phyloP scores from a whole-genome alignment of 1,284 basidiomycete genomes.

The Heimioporus punctisporus region DNA sequence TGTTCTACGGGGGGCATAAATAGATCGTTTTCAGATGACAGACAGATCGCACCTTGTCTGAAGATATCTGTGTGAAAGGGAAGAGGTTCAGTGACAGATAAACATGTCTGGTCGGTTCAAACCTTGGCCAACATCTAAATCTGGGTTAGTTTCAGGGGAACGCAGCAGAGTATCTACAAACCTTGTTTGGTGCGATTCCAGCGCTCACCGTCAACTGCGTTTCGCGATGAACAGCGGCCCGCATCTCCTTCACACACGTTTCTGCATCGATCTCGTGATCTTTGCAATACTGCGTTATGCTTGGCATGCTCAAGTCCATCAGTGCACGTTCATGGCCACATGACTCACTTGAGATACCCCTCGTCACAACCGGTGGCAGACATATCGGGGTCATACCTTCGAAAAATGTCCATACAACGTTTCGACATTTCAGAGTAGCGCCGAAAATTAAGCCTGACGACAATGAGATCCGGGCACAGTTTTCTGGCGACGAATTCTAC shows the following conservation, averaged over 20 bases:
- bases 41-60: conserved; percentile 67
- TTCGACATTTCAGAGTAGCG: conserved; percentile 76
- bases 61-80: conserved; percentile 76
- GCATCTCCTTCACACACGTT: conserved; percentile 80
- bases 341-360: conserved; percentile 83
- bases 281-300: conserved; percentile 79
- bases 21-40: not conserved
- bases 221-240: conserved; percentile 69
- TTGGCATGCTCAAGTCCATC: conserved; percentile 28
- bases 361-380: conserved; percentile 86
- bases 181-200: conserved; percentile 91
- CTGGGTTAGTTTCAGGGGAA: conserved; percentile 17
- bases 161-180: conserved; percentile 26
- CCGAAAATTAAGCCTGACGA: conserved; percentile 65
- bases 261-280: conserved; percentile 66
- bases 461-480: conserved; percentile 90
- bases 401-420: conserved; percentile 69
- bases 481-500: conserved; percentile 90
- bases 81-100: not conserved
- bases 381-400: conserved; percentile 83
- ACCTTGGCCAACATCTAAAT: conserved; percentile 80
- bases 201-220: conserved; percentile 93
- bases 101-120: not conserved
- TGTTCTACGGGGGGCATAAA: conserved; percentile 59
- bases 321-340: not conserved